Percentiles rank a stretch among this genome's conserved stretches.
Evolutionary conservation across 2,329 filamentous ascomycete genomes (phyloP).

Genomic region (Xylariales sp.): DNA sequence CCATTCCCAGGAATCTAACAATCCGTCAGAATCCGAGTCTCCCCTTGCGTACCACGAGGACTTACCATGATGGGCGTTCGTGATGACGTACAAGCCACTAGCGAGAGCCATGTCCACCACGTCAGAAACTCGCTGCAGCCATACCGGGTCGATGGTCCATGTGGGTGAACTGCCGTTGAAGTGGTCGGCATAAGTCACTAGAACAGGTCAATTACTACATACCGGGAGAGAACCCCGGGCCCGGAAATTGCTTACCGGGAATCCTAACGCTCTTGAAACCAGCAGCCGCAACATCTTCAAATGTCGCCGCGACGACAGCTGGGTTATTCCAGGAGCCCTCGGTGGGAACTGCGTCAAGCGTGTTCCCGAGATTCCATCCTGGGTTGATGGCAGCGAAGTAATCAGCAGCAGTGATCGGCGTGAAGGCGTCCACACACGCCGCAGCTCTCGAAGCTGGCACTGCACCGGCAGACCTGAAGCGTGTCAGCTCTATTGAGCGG

Average conservation of each 20-base stretch:
- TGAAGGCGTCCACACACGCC: too few species aligned
- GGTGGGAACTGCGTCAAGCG: constrained; percentile 49
- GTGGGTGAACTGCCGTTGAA: constrained; percentile 45
- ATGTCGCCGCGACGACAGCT: constrained; percentile 42
- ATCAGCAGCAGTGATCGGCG: constrained; percentile 37
- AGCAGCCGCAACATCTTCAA: constrained; percentile 45
- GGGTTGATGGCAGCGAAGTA: constrained; percentile 45
- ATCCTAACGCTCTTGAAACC: constrained; percentile 56
- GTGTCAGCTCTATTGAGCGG: too few species aligned
- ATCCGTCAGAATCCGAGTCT: neutral
- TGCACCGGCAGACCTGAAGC: too few species aligned
- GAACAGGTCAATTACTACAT: neutral
- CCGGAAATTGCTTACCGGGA: too few species aligned
- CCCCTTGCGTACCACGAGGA: neutral
- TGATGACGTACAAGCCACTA: constrained; percentile 46
- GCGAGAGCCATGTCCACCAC: constrained; percentile 52
- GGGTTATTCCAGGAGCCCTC: constrained; percentile 58
- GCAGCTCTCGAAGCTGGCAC: too few species aligned
- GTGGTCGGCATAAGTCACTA: constrained; percentile 55
- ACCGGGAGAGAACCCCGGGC: too few species aligned
- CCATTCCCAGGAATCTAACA: constrained; percentile 52
- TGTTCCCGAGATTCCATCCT: constrained; percentile 59
- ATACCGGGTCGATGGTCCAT: constrained; percentile 48
- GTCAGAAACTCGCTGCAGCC: constrained; percentile 53
- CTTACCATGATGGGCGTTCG: constrained; percentile 52